Evolutionary conservation across 371 early-diverging fungal genomes (phyloP), one percentile per base, ranked within the genome.

Genomic region (Circinella umbellata): DNA sequence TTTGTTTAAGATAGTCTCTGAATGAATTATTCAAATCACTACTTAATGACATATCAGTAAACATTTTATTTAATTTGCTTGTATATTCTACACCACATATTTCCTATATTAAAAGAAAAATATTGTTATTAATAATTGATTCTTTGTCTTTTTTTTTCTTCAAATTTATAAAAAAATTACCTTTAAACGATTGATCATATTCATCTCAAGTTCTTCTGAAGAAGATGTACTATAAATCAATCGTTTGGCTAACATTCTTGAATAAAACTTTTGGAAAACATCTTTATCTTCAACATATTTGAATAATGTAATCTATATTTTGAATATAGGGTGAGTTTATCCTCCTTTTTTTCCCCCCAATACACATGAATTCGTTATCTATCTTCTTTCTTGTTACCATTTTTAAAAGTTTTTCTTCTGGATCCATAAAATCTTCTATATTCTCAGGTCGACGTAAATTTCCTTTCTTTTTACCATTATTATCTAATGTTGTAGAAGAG

Each of bases 241-340:
- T 27, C 98, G 95, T 64, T 94, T 93, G 47, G 96, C 94, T 71
- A 98, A 75, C 83, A 88, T 89, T 68, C 90, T 88, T n/a, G 92
- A 89, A 78, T 98, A 98, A 67, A 94, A 94, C 82, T 95, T 94
- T 77, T 96, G 97, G 81, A 96, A 98, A 10, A 97, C 92, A 72
- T 98, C 98, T 76, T 94, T 93, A 78, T 96, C 96, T 62, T 95
- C 96, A 20, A 98, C 89, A 73, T 95, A 98, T 72, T 93, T 92
- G 82, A 95, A 97, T 38, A 94, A 80, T 0, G 88, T 90, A 69
- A 93, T 88, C 83, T 83, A 39, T 15, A 47, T 0, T 47, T 47
- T 1, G 3, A 47, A n/a, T 42, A 42, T 9, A 42, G 42, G 42
- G 1, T 51, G 2, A n/a, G 51, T 17, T 4, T 17, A 51, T 27